Evolutionary conservation across 805 yeast species (phyloP), one percentile per base, ranked within the genome.

Genomic region (Schizosaccharomyces octosporus): DNA sequence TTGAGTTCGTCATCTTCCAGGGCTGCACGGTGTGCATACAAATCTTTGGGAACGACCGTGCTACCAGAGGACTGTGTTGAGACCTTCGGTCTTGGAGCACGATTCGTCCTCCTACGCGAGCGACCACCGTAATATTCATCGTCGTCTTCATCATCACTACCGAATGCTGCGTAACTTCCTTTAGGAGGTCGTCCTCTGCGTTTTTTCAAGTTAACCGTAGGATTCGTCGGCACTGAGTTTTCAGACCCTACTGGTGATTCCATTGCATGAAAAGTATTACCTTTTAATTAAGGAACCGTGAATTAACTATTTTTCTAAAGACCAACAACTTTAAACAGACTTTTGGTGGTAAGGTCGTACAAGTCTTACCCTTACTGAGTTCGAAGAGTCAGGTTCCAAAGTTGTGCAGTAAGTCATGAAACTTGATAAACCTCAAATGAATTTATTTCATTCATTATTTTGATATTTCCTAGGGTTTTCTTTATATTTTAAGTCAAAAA

Each of bases 1-100:
- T 82, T 41, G 17, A 57, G 60, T 74, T 90, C 97, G 69, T 88
- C 95, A 67, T 83, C 79, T 27, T 74, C 74, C 5, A 89, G n/a
- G 21, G 36, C 15, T 24, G 57, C 36, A 3, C 57, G 57, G 15
- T 51, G 57, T 29, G 57, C 11, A 29, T 51, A 51, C 31, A 51
- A 17, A 24, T 51, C 57, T 29, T 51, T 51, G 17, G 57, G 57
- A 17, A 51, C 57, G 13, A 51, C 57, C 17, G 57, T 51, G 7
- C 24, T n/a, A 24, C 51, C 27, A 24, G 57, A 21, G 27, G 31
- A 24, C 7, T 21, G 57, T 17, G 31, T 29, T 51, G 36, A 7
- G 11, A 21, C 57, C 27, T 29, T 51, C 3, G 57, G 57, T 17
- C 36, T 21, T 19, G 57, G 31, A 29, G 31, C 19, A 24, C 57